Percentiles rank a stretch among this genome's conserved stretches.
phyloP scores from a whole-genome alignment of 148 eudicot species.

The Silene uniflora region DNA sequence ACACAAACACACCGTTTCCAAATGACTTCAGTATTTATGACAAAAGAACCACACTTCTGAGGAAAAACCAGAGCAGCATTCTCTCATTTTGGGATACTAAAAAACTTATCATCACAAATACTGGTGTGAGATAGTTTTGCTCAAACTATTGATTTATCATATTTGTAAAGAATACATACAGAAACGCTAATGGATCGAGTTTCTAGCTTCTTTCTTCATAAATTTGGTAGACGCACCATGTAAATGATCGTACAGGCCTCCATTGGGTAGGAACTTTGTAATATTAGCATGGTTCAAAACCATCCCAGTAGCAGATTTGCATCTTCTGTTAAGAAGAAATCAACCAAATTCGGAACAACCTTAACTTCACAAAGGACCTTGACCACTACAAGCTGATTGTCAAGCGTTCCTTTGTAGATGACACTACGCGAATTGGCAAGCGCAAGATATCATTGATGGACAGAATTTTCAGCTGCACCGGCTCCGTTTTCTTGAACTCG shows the following conservation, averaged over 20 bases:
- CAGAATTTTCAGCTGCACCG: slow-evolving; percentile 13
- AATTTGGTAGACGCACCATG: slow-evolving; percentile 13
- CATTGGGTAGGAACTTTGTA: slow-evolving; percentile 17
- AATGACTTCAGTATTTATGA: no score
- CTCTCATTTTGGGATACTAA: no score
- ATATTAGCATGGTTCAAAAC: slow-evolving; percentile 25
- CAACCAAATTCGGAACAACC: not conserved
- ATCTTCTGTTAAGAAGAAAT: slow-evolving; percentile 25
- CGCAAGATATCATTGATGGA: slow-evolving; percentile 9
- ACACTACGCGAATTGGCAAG: slow-evolving; percentile 1
- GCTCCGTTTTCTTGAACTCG: slow-evolving; percentile 10
- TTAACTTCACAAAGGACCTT: not conserved
- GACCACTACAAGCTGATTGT: slow-evolving; percentile 17
- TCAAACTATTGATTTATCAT: no score
- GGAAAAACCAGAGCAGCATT: no score
- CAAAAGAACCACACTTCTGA: no score
- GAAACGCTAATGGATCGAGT: not conserved
- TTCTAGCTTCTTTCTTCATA: not conserved
- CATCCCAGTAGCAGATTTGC: slow-evolving; percentile 5
- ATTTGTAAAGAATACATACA: not conserved
- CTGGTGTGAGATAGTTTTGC: no score
- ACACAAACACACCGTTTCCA: no score
- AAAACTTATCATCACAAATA: no score
- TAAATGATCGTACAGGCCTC: slow-evolving; percentile 18
- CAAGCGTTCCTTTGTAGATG: slow-evolving; percentile 27